These are phyloP conservation scores for Phoma herbarum DNA, from an alignment of 2,329 filamentous ascomycete species.

Conservation along the genomic window DNA sequence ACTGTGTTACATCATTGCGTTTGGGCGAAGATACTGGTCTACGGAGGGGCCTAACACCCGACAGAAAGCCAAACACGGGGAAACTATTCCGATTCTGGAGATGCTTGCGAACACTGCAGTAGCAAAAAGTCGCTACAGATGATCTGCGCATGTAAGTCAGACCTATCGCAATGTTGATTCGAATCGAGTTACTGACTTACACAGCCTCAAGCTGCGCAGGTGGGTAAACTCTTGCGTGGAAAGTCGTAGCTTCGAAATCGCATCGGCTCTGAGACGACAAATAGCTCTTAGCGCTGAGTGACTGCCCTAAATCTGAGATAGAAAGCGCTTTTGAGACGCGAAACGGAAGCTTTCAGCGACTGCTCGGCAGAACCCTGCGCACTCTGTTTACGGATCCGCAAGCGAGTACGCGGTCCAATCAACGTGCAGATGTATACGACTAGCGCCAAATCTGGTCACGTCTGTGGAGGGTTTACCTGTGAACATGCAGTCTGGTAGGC, in stretches of 20 bases:
- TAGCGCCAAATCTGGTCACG: not conserved
- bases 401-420: slow-evolving; percentile 20
- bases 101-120: slow-evolving; percentile 12
- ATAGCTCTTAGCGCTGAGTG: not conserved
- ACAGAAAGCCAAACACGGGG: not conserved
- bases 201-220: not conserved
- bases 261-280: not conserved
- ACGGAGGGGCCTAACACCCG: not conserved
- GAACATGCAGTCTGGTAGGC: not conserved
- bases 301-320: not conserved
- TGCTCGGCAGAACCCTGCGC: slow-evolving; percentile 1
- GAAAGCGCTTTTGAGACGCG: too few relatives aligned
- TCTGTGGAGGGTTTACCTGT: not conserved
- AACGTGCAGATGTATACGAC: not conserved
- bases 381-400: slow-evolving; percentile 2
- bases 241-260: not conserved
- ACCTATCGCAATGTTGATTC: not conserved
- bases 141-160: not conserved
- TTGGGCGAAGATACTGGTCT: not conserved
- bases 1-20: not conserved
- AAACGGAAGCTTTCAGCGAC: not conserved
- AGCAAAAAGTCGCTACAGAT: not conserved
- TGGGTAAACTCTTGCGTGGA: not conserved
- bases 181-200: slow-evolving; percentile 3
- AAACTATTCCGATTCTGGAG: slow-evolving; percentile 6